A percentile compares a stretch with the other conserved stretches of the same genome.
These are phyloP conservation scores for Didymella sp. DNA, from an alignment of 2,329 filamentous ascomycete species.

Conservation along the genomic window DNA sequence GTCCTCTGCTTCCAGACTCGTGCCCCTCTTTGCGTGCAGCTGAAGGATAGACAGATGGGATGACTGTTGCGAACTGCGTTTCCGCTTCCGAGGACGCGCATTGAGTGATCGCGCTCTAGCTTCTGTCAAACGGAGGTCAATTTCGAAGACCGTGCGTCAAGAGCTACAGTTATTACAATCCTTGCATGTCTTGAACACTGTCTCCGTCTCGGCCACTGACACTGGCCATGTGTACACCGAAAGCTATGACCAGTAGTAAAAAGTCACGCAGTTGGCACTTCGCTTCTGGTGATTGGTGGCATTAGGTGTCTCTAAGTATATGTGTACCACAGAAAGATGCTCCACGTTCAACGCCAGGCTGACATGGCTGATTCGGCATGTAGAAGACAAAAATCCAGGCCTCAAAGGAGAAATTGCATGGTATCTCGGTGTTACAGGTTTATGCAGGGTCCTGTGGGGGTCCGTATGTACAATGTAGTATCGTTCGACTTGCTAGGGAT, in stretches of 20 bases:
- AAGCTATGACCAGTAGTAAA: background rate
- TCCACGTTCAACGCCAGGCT: background rate
- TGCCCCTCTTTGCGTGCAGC: background rate
- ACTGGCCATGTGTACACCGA: background rate
- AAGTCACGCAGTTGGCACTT: background rate
- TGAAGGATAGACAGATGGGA: background rate
- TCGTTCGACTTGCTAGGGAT: constrained; percentile 5
- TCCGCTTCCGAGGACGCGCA: background rate
- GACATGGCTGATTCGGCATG: background rate
- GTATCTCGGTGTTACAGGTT: background rate
- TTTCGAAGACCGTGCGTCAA: background rate
- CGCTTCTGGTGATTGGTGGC: background rate
- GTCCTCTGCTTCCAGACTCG: background rate
- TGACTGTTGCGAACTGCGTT: background rate
- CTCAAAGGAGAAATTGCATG: background rate
- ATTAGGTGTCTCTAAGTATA: background rate
- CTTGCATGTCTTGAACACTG: background rate
- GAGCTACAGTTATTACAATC: background rate
- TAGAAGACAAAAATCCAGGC: background rate
- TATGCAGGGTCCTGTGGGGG: background rate
- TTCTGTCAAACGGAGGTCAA: background rate
- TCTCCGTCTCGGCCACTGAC: background rate
- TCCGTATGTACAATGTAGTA: background rate
- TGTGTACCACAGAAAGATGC: background rate
- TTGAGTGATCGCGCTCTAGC: background rate